These are phyloP conservation scores for Auriculariales sp. DNA, from an alignment of 768 basidiomycete genomes.

Conservation along the genomic window DNA sequence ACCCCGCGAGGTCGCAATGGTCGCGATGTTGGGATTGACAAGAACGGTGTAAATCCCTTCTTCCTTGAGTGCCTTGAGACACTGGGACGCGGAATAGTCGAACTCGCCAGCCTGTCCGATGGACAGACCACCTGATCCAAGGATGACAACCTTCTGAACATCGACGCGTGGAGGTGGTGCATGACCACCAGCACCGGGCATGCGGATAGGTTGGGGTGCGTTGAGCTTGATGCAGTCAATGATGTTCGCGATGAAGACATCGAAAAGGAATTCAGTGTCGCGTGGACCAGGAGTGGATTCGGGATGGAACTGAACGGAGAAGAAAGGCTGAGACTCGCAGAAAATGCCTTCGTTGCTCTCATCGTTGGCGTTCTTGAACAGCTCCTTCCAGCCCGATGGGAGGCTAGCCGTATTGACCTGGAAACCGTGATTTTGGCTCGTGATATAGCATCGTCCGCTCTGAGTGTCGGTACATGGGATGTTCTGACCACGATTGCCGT, in stretches of 20 bases:
- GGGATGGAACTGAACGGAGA: slow-evolving; percentile 99
- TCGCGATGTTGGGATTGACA: slow-evolving; percentile 98
- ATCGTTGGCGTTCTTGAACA: slow-evolving; percentile 95
- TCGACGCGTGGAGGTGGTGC: slow-evolving; percentile 43
- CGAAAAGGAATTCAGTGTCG: slow-evolving; percentile 97
- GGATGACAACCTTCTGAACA: slow-evolving; percentile 88
- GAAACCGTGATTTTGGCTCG: slow-evolving; percentile 97
- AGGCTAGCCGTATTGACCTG: slow-evolving; percentile 77
- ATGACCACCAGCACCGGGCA: slow-evolving; percentile 55
- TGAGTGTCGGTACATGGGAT: slow-evolving; percentile 92
- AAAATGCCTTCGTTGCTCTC: slow-evolving; percentile 96
- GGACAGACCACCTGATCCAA: slow-evolving; percentile 93
- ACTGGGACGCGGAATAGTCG: slow-evolving; percentile 98
- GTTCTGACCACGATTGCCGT: slow-evolving; percentile 97
- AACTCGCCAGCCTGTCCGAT: slow-evolving; percentile 99
- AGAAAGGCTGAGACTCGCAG: slow-evolving; percentile 84
- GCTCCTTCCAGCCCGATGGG: slow-evolving; percentile 76
- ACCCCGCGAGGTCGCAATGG: slow-evolving; percentile 93
- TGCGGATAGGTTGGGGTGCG: slow-evolving; percentile 38
- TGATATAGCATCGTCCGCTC: slow-evolving; percentile 96
- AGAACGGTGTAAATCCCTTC: slow-evolving; percentile 99
- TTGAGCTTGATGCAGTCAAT: slow-evolving; percentile 52
- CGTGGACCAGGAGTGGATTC: slow-evolving; percentile 93
- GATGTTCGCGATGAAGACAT: slow-evolving; percentile 87
- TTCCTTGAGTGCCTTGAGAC: slow-evolving; percentile 97